These are phyloP conservation scores for Lasiodiplodia sp. DNA, from an alignment of 2,329 filamentous ascomycete genomes.

Conservation along the genomic window DNA sequence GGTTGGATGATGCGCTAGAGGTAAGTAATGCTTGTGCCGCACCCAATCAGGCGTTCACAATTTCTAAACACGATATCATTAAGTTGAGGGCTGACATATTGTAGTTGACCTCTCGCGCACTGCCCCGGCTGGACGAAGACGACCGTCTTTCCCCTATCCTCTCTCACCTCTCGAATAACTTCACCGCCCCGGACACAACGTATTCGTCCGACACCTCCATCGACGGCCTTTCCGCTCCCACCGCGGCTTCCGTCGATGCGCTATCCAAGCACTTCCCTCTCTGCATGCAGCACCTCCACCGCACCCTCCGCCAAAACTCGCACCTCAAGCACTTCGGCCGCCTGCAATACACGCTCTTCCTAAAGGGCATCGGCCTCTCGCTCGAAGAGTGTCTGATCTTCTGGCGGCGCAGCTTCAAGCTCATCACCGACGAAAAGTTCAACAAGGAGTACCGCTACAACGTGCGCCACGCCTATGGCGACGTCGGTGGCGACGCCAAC, in stretches of 20 bases:
- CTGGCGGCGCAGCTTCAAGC: constrained; percentile 86
- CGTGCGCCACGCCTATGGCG: constrained; percentile 91
- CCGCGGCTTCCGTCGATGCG: constrained; percentile 70
- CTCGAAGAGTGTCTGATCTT: constrained; percentile 92
- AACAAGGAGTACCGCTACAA: constrained; percentile 99
- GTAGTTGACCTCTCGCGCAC: constrained; percentile 84
- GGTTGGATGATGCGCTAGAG: constrained; percentile 83
- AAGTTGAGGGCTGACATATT: constrained; percentile 24
- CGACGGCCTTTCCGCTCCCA: constrained; percentile 72
- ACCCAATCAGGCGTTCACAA: background rate
- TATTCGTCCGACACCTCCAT: constrained; percentile 78
- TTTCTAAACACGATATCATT: background rate
- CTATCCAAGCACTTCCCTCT: constrained; percentile 84
- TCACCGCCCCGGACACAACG: constrained; percentile 86
- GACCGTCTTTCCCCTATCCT: constrained; percentile 82
- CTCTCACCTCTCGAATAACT: constrained; percentile 90
- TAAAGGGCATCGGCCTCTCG: constrained; percentile 91
- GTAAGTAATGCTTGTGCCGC: constrained; percentile 54
- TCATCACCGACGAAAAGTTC: constrained; percentile 91
- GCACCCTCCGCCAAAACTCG: constrained; percentile 81
- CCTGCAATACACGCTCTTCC: constrained; percentile 93
- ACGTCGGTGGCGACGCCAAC: constrained; percentile 92
- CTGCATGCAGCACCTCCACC: constrained; percentile 93
- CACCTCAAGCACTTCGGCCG: constrained; percentile 94
- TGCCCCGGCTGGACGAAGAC: constrained; percentile 94